Evolutionary conservation across 176 grass and related monocot genomes (phyloP).

Genomic region (Aegilops tauschii): DNA sequence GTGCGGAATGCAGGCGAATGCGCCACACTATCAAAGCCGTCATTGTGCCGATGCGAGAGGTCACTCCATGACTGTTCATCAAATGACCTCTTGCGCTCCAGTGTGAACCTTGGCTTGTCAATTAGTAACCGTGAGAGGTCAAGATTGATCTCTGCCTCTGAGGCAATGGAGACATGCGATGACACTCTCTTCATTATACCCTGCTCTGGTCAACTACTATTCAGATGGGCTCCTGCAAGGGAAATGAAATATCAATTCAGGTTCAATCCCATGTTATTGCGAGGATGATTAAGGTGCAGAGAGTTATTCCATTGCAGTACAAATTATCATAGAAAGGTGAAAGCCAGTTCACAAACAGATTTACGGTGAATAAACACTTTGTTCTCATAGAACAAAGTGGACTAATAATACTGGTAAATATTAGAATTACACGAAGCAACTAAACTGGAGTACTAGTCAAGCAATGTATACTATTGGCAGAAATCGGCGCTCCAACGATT

Average conservation of each 20-base stretch:
- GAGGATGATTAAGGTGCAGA: not conserved
- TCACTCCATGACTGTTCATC: slow-evolving; percentile 82
- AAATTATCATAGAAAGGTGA: not conserved
- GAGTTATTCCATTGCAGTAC: not conserved
- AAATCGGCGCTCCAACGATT: not conserved
- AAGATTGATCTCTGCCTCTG: slow-evolving; percentile 71
- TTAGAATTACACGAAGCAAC: not conserved
- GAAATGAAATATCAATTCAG: not conserved
- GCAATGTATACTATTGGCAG: not conserved
- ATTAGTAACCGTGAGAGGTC: slow-evolving; percentile 52
- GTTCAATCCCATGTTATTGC: not conserved
- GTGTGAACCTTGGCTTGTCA: slow-evolving; percentile 48
- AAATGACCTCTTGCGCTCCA: slow-evolving; percentile 82
- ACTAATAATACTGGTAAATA: not conserved
- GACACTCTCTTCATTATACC: slow-evolving; percentile 48
- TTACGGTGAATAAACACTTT: not conserved
- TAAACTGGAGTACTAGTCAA: not conserved
- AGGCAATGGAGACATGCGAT: slow-evolving; percentile 54
- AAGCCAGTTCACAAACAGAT: too few species aligned
- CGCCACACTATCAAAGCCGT: slow-evolving; percentile 60
- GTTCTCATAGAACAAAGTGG: not conserved
- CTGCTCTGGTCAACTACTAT: not conserved
- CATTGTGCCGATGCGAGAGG: slow-evolving; percentile 42
- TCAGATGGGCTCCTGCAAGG: not conserved
- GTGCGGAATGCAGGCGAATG: slow-evolving; percentile 47